Evolutionary conservation across 371 early-diverging fungal genomes (phyloP), one percentile per base, ranked within the genome.

Genomic region (Mucor piriformis): DNA sequence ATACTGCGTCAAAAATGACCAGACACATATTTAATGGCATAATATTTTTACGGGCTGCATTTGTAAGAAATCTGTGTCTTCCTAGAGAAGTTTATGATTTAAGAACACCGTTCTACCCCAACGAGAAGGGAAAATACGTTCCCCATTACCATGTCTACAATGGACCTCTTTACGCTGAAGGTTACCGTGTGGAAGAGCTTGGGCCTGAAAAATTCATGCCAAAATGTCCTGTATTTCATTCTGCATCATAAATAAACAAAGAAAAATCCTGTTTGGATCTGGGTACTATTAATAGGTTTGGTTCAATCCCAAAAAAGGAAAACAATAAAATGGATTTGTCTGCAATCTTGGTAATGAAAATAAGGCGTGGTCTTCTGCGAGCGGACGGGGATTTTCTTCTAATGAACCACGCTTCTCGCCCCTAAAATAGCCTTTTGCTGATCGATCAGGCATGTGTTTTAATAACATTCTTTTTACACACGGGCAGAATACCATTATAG

Each of bases 181-280:
- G 69, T 10, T 69, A 69, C 20, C 60, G 61, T 13, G 44, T 69
- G 24, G 64, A 64, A 50, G 69, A 69, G 37, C 47, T 69, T 1
- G 69, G 69, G 3, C 69, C 67, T 42, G 67, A 67, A 34, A 67
- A 63, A 32, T 67, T 67, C 25, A 51, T 67, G 56, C 67, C 63
- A 3, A 67, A 67, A 47, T 67, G 67, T 15, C 67, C 67, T 15
- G 61, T 65, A 6, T 59, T 59, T 10, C 64, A 64, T 34, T 42
- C 42, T 42, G 6, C 7, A 38, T 13, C 12, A 38, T 24, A 23
- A 27, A n/a, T 40, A 35, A 34, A 50, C 34, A 20, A 50, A 50
- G 6, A 24, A 52, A 52, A 52, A 29, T 29, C 29, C 29, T 29
- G 1, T 29, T 29, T 29, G 29, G 29, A 29, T 29, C 29, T 8